Evolutionary conservation across 352 stramenopile species (phyloP).

Genomic region (Phytophthora foliorum): DNA sequence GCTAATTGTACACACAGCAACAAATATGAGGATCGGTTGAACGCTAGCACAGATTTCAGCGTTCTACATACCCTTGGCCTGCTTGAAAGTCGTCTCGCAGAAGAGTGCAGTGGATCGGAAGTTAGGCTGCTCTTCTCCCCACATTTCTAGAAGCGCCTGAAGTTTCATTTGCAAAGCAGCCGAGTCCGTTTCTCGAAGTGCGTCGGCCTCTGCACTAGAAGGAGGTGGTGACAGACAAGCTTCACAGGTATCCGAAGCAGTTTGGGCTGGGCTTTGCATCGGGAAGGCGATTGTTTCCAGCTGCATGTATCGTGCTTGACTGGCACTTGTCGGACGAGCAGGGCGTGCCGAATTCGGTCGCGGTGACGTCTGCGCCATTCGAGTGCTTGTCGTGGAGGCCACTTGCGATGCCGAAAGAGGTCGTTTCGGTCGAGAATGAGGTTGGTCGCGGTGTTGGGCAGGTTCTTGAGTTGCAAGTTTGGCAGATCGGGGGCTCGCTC

Average conservation of each 20-base stretch:
- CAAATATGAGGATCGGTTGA: not conserved
- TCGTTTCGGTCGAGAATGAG: constrained; percentile 33
- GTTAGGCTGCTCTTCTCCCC: constrained; percentile 51
- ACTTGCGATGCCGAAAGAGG: constrained; percentile 51
- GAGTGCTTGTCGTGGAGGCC: constrained; percentile 31
- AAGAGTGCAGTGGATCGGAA: constrained; percentile 75
- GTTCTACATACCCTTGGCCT: constrained; percentile 59
- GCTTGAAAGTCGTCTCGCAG: constrained; percentile 66
- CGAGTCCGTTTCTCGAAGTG: constrained; percentile 29
- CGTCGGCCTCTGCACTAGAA: constrained; percentile 8
- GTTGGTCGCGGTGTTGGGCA: not conserved
- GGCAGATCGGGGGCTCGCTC: constrained; percentile 41
- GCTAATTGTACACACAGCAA: constrained; percentile 26
- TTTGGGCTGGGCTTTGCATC: constrained; percentile 22
- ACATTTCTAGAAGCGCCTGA: constrained; percentile 60
- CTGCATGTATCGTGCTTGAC: constrained; percentile 40
- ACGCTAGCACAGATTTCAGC: not conserved
- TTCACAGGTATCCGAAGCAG: constrained; percentile 8
- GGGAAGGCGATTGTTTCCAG: constrained; percentile 42
- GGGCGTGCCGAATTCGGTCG: constrained; percentile 33
- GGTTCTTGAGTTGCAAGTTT: constrained; percentile 32
- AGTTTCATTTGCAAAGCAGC: constrained; percentile 50
- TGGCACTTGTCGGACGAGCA: constrained; percentile 52
- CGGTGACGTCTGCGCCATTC: constrained; percentile 19
- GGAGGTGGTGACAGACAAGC: constrained; percentile 23